Evolutionary conservation across 2,329 filamentous ascomycete genomes (phyloP), one percentile per base, ranked within the genome.

Genomic region (Pseudogymnoascus sp.): DNA sequence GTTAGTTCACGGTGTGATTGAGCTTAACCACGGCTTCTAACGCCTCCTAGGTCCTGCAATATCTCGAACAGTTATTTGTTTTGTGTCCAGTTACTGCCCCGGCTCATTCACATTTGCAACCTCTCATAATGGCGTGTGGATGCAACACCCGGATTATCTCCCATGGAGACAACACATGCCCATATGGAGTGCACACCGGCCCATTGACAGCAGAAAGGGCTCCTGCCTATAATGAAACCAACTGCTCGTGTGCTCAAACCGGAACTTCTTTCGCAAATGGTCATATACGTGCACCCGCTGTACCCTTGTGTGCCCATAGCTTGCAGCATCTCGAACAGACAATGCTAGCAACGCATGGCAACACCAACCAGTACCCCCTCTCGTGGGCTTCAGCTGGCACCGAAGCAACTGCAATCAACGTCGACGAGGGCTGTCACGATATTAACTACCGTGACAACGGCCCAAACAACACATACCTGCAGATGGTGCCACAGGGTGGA

Each of bases 331-430:
- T 33, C 10, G 26, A 56, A 26, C 26, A 56, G 50, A 56, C 50
- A 56, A 33, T 56, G 50, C 16, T 33, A 33, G 50, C 16, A 56
- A 33, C n/a, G 16, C 33, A 33, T 56, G 29, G 19, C n/a, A 33
- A 19, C 26, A 56, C 3, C 50, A 19, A 8, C 26, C 50, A 33
- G 10, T 56, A 56, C 10, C 50, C 50, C n/a, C 8, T 56, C 8
- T 56, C 50, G 6, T 56, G 50, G 50, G 50, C 50, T 56, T 56
- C 50, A 33, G 11, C 50, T 19, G 50, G 50, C n/a, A 56, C 50
- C 11, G 50, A 56, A 16, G 50, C 16, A 56, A 56, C 50, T 19
- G 50, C 29, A 33, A 33, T 56, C 50, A 56, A 56, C 50, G 6
- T 56, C 14, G 50, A 56, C n/a, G 50, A 56, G 33, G 50, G 50